Evolutionary conservation across 164 flowering plant genomes (phyloP).

Genomic region (Cinnamomum micranthum): DNA sequence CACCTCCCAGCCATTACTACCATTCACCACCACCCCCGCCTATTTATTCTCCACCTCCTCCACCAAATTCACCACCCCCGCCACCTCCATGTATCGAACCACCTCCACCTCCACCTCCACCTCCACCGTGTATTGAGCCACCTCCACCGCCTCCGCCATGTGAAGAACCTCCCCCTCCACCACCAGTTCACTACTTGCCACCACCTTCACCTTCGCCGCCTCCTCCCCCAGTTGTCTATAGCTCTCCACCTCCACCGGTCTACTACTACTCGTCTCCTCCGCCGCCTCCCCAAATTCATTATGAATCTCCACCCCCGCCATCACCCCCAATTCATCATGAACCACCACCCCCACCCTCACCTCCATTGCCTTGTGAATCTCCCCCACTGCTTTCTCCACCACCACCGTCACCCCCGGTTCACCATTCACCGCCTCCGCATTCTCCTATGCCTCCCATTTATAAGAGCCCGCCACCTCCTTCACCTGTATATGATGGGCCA

Average conservation of each 20-base stretch:
- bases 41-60: constrained; percentile 17
- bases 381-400: constrained; percentile 20
- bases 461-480: constrained; percentile 31
- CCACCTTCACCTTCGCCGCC: constrained; percentile 21
- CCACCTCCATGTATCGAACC: constrained; percentile 37
- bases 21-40: constrained; percentile 23
- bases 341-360: constrained; percentile 19
- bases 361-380: constrained; percentile 17
- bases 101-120: constrained; percentile 27
- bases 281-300: constrained; percentile 26
- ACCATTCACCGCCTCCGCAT: neutral
- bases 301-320: constrained; percentile 15
- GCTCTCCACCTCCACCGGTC: constrained; percentile 16
- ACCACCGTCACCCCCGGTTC: constrained; percentile 1
- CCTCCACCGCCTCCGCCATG: constrained; percentile 36
- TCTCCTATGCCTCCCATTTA: constrained; percentile 14
- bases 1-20: constrained; percentile 11
- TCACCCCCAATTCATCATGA: constrained; percentile 16
- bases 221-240: constrained; percentile 9
- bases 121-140: constrained; percentile 28
- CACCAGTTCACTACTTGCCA: constrained; percentile 19
- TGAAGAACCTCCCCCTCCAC: constrained; percentile 25
- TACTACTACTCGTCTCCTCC: constrained; percentile 34
- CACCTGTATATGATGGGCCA: constrained; percentile 67
- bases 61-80: constrained; percentile 37